Base-by-base conservation (phyloP, 805 yeast genomes). In the Schwanniomyces vanrijiae region DNA sequence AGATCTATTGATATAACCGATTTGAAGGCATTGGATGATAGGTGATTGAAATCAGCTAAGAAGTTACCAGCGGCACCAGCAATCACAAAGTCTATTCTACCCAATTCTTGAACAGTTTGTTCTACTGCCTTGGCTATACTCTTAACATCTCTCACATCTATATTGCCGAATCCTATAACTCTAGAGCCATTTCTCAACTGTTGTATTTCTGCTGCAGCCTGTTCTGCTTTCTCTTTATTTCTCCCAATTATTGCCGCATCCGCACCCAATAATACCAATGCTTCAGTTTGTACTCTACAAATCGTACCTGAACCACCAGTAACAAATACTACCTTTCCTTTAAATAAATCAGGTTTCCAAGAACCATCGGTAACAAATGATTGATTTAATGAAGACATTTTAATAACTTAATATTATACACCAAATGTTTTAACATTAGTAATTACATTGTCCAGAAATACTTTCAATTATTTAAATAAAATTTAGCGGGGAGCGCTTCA, bases 251-350 rank as follows among this genome's bases (percentile, higher is more conserved):
- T 86, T 4, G 88, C 88, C 13, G 95, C 96, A 59, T 88, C 75
- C 45, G 96, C 94, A 4, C 98, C 98, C 9, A 92, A 70, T 14
- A 81, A 68, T 2, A 90, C 86, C 68, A 92, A 53, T 0, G 96
- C 96, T 62, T 88, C 96, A 0, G 87, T 81, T 65, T 91, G 97
- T 5, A 87, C 92, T 41, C 94, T 74, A 65, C 97, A 91, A 46
- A 92, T 91, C n/a, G 96, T 83, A 10, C 97, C 97, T 2, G 97
- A 94, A 11, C 97, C 97, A 5, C 98, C 98, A 0, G 98, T 92
- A 44, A 90, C 88, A 55, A 91, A 87, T 4, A 83, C 94, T 2
- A 89, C 96, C 64, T 90, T 90, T 11, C 87, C 95, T 48, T 82
- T 76, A 71, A 90, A 90, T 34, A 90, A 57, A 53, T 79, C 86